Conservation (phyloP, 129 eudicot species). For the Smallanthus sonchifolius region DNA sequence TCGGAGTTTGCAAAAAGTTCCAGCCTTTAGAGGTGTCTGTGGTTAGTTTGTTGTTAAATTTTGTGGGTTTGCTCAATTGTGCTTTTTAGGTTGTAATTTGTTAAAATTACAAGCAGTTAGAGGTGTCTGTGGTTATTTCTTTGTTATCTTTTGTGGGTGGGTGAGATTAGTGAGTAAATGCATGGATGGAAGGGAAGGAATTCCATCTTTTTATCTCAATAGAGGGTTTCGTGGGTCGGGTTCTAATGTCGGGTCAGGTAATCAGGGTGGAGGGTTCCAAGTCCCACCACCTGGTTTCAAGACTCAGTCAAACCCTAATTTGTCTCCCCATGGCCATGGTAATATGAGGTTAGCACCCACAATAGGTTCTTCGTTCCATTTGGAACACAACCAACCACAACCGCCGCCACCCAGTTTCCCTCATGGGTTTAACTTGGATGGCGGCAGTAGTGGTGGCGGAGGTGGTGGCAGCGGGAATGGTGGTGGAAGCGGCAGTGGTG, state of each 20-base stretch:
- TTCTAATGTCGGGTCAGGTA: conserved; percentile 38
- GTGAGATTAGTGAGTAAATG: conserved; percentile 56
- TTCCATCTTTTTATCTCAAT: conserved; percentile 76
- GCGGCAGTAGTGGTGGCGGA: background rate
- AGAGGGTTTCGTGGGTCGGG: conserved; percentile 66
- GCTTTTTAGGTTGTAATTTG: conserved; percentile 23
- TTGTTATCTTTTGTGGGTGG: conserved; percentile 18
- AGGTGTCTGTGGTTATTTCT: conserved; percentile 10
- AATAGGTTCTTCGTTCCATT: conserved; percentile 57
- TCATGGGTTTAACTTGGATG: conserved; percentile 37
- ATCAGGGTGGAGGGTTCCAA: conserved; percentile 38
- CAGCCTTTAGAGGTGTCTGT: conserved; percentile 19
- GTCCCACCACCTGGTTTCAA: conserved; percentile 54
- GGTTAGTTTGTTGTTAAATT: conserved; percentile 1
- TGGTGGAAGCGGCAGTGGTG: background rate
- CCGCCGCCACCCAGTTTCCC: conserved; percentile 33
- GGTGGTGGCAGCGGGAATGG: background rate
- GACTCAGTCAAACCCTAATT: conserved; percentile 49
- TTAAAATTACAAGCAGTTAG: background rate
- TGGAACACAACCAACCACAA: conserved; percentile 40
- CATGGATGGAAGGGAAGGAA: conserved; percentile 98
- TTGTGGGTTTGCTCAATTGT: conserved; percentile 36
- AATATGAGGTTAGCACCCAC: conserved; percentile 39
- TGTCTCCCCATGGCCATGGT: conserved; percentile 43
- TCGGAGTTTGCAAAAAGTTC: background rate